phyloP scores from a whole-genome alignment of 306 rosid genomes.

The Prunus armeniaca region DNA sequence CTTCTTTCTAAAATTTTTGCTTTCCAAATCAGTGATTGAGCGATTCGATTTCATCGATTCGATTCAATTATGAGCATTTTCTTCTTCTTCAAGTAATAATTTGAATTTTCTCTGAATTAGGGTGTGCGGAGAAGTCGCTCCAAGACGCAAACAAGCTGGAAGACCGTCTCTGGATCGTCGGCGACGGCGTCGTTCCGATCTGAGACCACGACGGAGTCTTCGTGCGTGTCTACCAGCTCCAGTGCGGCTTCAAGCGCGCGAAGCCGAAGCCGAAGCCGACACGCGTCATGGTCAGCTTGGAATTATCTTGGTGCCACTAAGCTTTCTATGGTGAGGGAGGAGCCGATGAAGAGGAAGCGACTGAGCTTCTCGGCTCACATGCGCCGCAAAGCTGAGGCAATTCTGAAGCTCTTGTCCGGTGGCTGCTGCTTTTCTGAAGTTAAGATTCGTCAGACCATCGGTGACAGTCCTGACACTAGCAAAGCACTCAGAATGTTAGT shows the following conservation, averaged over 20 bases:
- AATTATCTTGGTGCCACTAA: neutral
- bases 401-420: constrained; percentile 58
- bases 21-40: no score
- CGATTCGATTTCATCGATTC: neutral
- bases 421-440: constrained; percentile 67
- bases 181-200: constrained; percentile 28
- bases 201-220: constrained; percentile 39
- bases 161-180: constrained; percentile 10
- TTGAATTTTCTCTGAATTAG: constrained; percentile 32
- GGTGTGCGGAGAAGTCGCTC: constrained; percentile 64
- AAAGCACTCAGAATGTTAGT: constrained; percentile 90
- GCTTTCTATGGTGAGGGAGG: constrained; percentile 17
- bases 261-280: constrained; percentile 38
- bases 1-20: no score
- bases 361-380: constrained; percentile 39
- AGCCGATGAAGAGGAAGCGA: constrained; percentile 12
- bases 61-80: neutral
- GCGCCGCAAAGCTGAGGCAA: constrained; percentile 64
- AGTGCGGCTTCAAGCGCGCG: constrained; percentile 53
- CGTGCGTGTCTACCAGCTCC: constrained; percentile 57
- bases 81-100: neutral
- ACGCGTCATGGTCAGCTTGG: constrained; percentile 16
- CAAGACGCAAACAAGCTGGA: constrained; percentile 43
- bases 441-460: constrained; percentile 71
- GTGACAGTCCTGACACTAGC: constrained; percentile 97